Percentiles rank a stretch among this genome's conserved stretches.
These are phyloP conservation scores for Xanthoconium stramineum DNA, from an alignment of 768 basidiomycete species.

Conservation along the genomic window DNA sequence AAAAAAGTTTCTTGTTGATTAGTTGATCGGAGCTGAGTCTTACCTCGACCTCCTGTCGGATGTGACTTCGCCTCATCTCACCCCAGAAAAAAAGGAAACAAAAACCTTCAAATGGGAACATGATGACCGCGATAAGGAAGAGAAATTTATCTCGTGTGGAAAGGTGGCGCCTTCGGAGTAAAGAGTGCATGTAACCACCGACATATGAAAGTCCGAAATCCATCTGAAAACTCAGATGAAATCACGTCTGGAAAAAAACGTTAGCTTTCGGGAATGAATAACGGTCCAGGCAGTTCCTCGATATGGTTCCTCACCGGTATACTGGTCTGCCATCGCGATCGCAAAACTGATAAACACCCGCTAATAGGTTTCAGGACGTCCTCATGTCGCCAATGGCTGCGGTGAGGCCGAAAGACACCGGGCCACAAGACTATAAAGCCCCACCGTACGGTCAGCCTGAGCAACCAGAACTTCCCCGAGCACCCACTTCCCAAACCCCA, in stretches of 20 bases:
- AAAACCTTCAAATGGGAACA: constrained; percentile 17
- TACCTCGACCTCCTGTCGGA: constrained; percentile 16
- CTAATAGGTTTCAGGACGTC: constrained; percentile 16
- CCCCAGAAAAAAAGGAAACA: constrained; percentile 3
- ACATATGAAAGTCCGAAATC: constrained; percentile 33
- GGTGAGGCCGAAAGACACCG: constrained; percentile 9
- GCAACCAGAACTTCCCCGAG: constrained; percentile 6
- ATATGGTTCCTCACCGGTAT: constrained; percentile 26
- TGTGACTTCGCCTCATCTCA: constrained; percentile 16
- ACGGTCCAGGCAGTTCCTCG: constrained; percentile 22
- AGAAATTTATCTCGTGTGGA: constrained; percentile 14
- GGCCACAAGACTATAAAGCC: constrained; percentile 26
- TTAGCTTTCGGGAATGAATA: constrained; percentile 25
- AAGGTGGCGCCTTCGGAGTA: constrained; percentile 25
- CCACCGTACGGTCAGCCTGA: constrained; percentile 15
- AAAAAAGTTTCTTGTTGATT: constrained; percentile 21
- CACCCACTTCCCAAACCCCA: constrained; percentile 6
- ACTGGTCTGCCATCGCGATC: constrained; percentile 25
- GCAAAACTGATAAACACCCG: constrained; percentile 23
- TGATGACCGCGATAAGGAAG: constrained; percentile 23
- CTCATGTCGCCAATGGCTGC: constrained; percentile 20
- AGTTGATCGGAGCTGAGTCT: constrained; percentile 10
- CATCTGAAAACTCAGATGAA: constrained; percentile 29
- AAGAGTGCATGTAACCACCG: constrained; percentile 21
- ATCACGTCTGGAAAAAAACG: constrained; percentile 22